A percentile compares a stretch with the other conserved stretches of the same genome.
These are phyloP conservation scores for Leishmania amazonensis DNA, from an alignment of 208 protist genomes.

Conservation along the genomic window DNA sequence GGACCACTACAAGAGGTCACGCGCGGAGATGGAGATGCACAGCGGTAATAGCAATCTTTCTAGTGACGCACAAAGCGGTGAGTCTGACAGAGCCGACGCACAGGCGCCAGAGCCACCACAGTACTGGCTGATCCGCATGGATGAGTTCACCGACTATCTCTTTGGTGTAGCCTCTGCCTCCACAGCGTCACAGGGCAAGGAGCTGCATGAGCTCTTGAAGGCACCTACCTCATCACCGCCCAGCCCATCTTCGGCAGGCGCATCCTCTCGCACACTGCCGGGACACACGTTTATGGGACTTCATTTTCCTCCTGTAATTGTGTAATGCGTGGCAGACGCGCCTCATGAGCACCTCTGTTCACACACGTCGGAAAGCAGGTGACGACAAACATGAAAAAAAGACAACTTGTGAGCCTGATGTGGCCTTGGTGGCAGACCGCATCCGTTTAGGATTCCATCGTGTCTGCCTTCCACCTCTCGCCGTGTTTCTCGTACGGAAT, in stretches of 20 bases:
- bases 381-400: not conserved
- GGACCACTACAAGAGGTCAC: slow-evolving; percentile 21
- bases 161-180: slow-evolving; percentile 35
- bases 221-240: not conserved
- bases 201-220: not conserved
- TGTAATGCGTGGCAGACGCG: slow-evolving; percentile 4
- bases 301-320: slow-evolving; percentile 16
- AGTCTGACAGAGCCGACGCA: not conserved
- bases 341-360: not conserved
- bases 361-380: not conserved
- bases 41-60: not conserved
- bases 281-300: slow-evolving; percentile 36
- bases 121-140: slow-evolving; percentile 55
- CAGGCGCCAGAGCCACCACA: slow-evolving; percentile 33
- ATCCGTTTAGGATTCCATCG: not conserved
- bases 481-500: not conserved
- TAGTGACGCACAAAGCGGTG: not conserved
- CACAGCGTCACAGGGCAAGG: not conserved
- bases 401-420: not conserved
- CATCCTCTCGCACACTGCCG: slow-evolving; percentile 16
- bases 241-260: not conserved
- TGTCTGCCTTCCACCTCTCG: not conserved
- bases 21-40: slow-evolving; percentile 1
- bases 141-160: slow-evolving; percentile 68
- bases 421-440: not conserved